Evolutionary conservation across 2,329 filamentous ascomycete species (phyloP).

Genomic region (Apiospora sp.): DNA sequence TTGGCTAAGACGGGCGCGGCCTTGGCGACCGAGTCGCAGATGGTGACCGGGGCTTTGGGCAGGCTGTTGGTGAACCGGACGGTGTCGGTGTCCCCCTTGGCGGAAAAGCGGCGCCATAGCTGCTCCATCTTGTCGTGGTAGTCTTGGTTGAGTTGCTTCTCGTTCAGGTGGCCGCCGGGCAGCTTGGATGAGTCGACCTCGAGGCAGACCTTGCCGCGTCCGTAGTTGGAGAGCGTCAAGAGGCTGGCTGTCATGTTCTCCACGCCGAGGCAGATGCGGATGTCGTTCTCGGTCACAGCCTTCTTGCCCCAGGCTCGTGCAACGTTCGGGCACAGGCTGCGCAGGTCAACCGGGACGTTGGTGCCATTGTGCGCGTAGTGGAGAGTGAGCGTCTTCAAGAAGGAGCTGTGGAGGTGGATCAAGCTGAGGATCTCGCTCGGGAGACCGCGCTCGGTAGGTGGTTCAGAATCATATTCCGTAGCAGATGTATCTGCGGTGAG

Average conservation of each 20-base stretch:
- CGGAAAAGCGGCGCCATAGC: slow-evolving; percentile 49
- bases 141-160: slow-evolving; percentile 59
- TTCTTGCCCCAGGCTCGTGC: slow-evolving; percentile 78
- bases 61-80: slow-evolving; percentile 63
- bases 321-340: slow-evolving; percentile 66
- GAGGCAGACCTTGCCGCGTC: slow-evolving; percentile 60
- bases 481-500: slow-evolving; percentile 48
- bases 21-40: slow-evolving; percentile 59
- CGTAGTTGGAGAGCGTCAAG: slow-evolving; percentile 49
- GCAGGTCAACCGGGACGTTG: slow-evolving; percentile 69
- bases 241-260: slow-evolving; percentile 51
- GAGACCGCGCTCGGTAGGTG: slow-evolving; percentile 35
- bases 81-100: slow-evolving; percentile 43
- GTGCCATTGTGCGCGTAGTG: slow-evolving; percentile 75
- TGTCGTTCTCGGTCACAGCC: slow-evolving; percentile 69
- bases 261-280: slow-evolving; percentile 73
- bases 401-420: slow-evolving; percentile 69
- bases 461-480: slow-evolving; percentile 46
- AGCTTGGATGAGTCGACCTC: slow-evolving; percentile 56
- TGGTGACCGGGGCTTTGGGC: slow-evolving; percentile 61
- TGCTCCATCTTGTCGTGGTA: slow-evolving; percentile 61
- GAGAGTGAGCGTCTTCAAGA: slow-evolving; percentile 72
- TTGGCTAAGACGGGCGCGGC: slow-evolving; percentile 67
- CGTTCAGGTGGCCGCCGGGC: slow-evolving; percentile 50
- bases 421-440: slow-evolving; percentile 65